Conservation (phyloP, 2,329 filamentous ascomycete genomes). For the Xylaria arbuscula region DNA sequence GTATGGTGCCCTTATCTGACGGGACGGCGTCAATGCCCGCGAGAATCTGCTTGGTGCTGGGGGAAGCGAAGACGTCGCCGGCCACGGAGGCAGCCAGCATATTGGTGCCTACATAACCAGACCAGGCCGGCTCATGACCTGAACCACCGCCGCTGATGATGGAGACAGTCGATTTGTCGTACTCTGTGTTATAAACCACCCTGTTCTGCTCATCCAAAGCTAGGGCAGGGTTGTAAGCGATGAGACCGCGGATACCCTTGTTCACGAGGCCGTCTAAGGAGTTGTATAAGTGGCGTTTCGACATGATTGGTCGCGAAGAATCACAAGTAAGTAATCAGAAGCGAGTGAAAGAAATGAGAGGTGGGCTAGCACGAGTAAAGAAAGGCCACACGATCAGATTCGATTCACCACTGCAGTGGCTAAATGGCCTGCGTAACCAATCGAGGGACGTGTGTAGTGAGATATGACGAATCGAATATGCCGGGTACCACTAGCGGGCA, state of each 20-base stretch:
- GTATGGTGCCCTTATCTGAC: constrained; percentile 66
- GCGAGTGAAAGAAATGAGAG: neutral
- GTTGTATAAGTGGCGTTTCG: constrained; percentile 64
- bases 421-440: neutral
- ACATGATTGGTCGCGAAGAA: constrained; percentile 54
- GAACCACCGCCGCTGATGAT: constrained; percentile 67
- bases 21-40: constrained; percentile 66
- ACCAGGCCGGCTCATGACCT: constrained; percentile 71
- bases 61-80: constrained; percentile 73
- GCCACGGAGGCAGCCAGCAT: constrained; percentile 70
- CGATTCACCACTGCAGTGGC: constrained; percentile 7
- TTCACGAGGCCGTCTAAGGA: constrained; percentile 65
- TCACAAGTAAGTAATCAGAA: constrained; percentile 18
- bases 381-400: neutral
- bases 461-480: constrained; percentile 9
- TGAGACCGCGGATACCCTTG: constrained; percentile 62
- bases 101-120: constrained; percentile 71
- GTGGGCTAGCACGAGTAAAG: neutral
- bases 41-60: constrained; percentile 71
- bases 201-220: constrained; percentile 62
- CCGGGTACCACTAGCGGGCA: constrained; percentile 17
- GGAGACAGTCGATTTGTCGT: constrained; percentile 59
- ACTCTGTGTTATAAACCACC: constrained; percentile 61
- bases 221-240: constrained; percentile 64
- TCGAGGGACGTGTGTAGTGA: neutral